A percentile compares a stretch with the other conserved stretches of the same genome.
phyloP scores from a whole-genome alignment of 768 basidiomycete genomes.

The Tubosaeta sp. region DNA sequence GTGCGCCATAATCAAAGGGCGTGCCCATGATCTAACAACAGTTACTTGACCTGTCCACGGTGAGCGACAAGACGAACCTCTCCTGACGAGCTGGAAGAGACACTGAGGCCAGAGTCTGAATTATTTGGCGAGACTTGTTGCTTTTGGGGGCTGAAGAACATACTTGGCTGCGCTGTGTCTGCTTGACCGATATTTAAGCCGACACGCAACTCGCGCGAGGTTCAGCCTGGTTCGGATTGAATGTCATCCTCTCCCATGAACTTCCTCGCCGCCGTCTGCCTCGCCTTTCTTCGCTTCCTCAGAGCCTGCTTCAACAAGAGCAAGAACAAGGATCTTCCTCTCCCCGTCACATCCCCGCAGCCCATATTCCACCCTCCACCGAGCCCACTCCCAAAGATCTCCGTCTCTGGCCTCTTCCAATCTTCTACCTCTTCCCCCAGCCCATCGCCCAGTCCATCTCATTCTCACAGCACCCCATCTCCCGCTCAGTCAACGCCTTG shows the following conservation, averaged over 20 bases:
- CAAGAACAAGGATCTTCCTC: not conserved
- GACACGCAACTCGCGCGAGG: slow-evolving; percentile 16
- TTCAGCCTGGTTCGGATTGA: not conserved
- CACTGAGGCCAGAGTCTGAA: slow-evolving; percentile 29
- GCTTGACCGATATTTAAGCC: not conserved
- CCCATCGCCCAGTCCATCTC: slow-evolving; percentile 7
- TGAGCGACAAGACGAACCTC: slow-evolving; percentile 17
- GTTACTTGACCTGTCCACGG: not conserved
- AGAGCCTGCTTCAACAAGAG: not conserved
- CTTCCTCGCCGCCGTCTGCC: slow-evolving; percentile 19
- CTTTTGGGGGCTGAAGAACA: slow-evolving; percentile 15
- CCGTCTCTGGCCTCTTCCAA: slow-evolving; percentile 16
- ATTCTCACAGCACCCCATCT: not conserved
- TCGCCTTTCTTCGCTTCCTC: slow-evolving; percentile 3
- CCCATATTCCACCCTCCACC: slow-evolving; percentile 7
- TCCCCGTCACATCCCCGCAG: not conserved
- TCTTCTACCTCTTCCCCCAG: not conserved
- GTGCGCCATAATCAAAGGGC: slow-evolving; percentile 31
- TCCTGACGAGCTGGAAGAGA: slow-evolving; percentile 29
- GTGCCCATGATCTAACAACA: slow-evolving; percentile 29
- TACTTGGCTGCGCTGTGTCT: not conserved
- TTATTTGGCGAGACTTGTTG: slow-evolving; percentile 8
- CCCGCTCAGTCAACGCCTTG: not conserved
- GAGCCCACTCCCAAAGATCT: slow-evolving; percentile 17
- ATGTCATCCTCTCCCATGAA: not conserved